Evolutionary conservation across 1,139 yeast species (phyloP).

Genomic region (Taphrina wiesneri): DNA sequence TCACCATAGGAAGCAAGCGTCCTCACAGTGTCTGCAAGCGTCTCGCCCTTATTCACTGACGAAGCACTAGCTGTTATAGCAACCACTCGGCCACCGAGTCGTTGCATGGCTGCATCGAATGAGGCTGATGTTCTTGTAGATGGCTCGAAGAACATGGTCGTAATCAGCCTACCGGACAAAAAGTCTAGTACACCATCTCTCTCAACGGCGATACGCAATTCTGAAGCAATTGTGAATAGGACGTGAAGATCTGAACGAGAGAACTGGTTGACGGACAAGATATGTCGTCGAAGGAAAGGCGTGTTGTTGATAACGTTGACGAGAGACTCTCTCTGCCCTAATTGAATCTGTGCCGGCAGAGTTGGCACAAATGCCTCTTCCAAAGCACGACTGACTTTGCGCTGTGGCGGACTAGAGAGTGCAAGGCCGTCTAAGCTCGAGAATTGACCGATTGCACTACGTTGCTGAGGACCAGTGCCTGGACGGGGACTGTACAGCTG

Average conservation of each 20-base stretch:
- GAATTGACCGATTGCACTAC: not conserved
- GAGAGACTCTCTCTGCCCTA: constrained; percentile 60
- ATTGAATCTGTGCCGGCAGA: constrained; percentile 38
- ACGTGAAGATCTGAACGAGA: constrained; percentile 85
- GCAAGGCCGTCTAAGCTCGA: not conserved
- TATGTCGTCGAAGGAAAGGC: constrained; percentile 84
- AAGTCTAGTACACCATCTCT: constrained; percentile 92
- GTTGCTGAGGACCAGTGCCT: not conserved
- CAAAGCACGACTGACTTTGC: constrained; percentile 36
- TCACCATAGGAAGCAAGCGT: constrained; percentile 94
- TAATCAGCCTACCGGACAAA: constrained; percentile 83
- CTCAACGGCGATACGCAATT: constrained; percentile 95
- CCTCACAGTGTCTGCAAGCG: constrained; percentile 94
- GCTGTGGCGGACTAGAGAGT: constrained; percentile 38
- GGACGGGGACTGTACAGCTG: not conserved
- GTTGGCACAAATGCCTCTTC: constrained; percentile 32
- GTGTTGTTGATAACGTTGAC: constrained; percentile 75
- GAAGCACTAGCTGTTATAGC: constrained; percentile 81
- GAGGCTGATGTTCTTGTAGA: constrained; percentile 95
- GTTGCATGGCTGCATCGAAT: constrained; percentile 99
- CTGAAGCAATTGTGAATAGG: constrained; percentile 94
- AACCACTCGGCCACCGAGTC: constrained; percentile 97
- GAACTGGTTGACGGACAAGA: constrained; percentile 84
- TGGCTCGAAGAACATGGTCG: constrained; percentile 97
- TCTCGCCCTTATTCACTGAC: constrained; percentile 96